Percentiles rank a stretch among this genome's conserved stretches.
Evolutionary conservation across 495 filamentous ascomycete species (phyloP).

Genomic region (Talaromyces nanjingensis): DNA sequence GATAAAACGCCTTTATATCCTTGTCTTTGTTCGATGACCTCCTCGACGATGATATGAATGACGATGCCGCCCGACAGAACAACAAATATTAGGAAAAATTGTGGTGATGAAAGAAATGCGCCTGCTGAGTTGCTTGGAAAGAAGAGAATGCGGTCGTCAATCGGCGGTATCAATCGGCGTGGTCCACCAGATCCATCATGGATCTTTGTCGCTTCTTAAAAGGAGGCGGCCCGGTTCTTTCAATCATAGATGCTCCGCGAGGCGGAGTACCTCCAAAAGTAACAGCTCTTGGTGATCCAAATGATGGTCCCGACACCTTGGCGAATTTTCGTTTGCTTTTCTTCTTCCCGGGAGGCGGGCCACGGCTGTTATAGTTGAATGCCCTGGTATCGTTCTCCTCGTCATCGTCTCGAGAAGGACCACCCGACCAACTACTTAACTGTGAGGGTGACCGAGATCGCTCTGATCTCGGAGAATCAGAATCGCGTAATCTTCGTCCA

Average conservation of each 20-base stretch:
- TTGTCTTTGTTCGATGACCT: neutral
- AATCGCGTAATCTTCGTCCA: neutral
- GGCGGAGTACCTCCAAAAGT: neutral
- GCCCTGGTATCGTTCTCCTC: neutral
- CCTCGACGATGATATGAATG: neutral
- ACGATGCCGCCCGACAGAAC: neutral
- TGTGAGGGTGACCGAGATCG: neutral
- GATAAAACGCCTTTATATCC: neutral
- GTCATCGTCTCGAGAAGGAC: neutral
- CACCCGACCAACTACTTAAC: neutral
- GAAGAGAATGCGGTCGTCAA: neutral
- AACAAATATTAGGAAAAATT: neutral
- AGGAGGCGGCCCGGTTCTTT: neutral
- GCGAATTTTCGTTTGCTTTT: slow-evolving; percentile 11
- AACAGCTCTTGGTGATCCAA: neutral
- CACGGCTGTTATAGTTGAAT: neutral
- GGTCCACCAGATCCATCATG: neutral
- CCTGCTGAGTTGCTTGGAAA: neutral
- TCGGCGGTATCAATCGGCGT: neutral
- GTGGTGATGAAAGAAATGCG: neutral
- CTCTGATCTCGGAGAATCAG: neutral
- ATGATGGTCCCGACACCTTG: neutral
- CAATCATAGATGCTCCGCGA: neutral
- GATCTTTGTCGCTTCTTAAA: slow-evolving; percentile 3
- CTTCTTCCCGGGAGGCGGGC: slow-evolving; percentile 10